Conservation (phyloP, 2,329 filamentous ascomycete genomes). For the Colletotrichum liriopes region DNA sequence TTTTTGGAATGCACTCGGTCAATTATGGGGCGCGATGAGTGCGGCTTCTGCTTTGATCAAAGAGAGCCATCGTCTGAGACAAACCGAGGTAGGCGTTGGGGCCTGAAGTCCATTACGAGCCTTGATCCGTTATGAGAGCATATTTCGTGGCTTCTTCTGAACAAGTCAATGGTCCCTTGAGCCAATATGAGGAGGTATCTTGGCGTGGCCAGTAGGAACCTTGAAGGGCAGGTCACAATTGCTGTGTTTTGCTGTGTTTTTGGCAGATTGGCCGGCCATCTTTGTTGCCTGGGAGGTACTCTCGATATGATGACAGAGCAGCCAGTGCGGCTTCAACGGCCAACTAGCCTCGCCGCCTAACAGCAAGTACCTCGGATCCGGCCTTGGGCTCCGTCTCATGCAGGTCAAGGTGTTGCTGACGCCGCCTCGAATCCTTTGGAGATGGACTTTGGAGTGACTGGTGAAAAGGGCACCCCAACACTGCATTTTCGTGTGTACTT, state of each 20-base stretch:
- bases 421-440: constrained; percentile 36
- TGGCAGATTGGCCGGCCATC: neutral
- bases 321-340: neutral
- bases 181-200: constrained; percentile 1
- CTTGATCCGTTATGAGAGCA: constrained; percentile 4
- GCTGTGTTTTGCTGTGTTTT: neutral
- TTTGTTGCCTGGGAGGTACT: constrained; percentile 22
- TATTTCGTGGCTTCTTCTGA: constrained; percentile 11
- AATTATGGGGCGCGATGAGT: constrained; percentile 14
- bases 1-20: neutral
- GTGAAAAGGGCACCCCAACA: neutral
- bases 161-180: constrained; percentile 1
- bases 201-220: constrained; percentile 21
- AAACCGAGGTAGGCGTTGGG: constrained; percentile 1
- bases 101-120: constrained; percentile 2
- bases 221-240: neutral
- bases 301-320: neutral
- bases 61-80: constrained; percentile 11
- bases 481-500: neutral
- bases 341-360: neutral
- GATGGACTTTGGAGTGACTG: constrained; percentile 4
- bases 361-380: constrained; percentile 17
- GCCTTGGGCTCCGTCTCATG: constrained; percentile 30
- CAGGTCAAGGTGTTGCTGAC: constrained; percentile 32
- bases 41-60: neutral